Percentiles rank a stretch among this genome's conserved stretches.
Conservation (phyloP, 78 protist genomes). For the Planoprotostelium fungivorum region DNA sequence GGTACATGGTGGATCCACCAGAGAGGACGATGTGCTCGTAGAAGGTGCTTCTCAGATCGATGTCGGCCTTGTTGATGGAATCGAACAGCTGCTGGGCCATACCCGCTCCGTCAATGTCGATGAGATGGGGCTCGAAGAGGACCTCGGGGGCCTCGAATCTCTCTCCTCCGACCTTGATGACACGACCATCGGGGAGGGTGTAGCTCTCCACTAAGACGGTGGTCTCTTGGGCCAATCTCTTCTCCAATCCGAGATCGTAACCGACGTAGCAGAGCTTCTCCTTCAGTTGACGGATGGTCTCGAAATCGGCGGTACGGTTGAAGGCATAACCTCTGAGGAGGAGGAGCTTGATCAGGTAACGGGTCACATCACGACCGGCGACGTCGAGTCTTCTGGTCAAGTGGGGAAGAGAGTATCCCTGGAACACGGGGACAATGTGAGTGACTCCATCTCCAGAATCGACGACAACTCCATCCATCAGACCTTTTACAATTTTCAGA, state of each 20-base stretch:
- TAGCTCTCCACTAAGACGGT: slow-evolving; percentile 88
- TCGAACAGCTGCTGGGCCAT: slow-evolving; percentile 87
- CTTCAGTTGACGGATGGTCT: slow-evolving; percentile 95
- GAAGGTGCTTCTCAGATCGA: slow-evolving; percentile 87
- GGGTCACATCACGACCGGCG: slow-evolving; percentile 93
- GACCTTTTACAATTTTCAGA: slow-evolving; percentile 22
- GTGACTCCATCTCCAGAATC: slow-evolving; percentile 99
- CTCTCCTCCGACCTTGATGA: slow-evolving; percentile 88
- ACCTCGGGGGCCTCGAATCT: slow-evolving; percentile 98
- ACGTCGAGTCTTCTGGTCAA: slow-evolving; percentile 89
- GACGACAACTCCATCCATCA: slow-evolving; percentile 94
- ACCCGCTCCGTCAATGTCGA: slow-evolving; percentile 92
- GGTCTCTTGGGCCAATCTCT: slow-evolving; percentile 91
- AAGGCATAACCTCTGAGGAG: slow-evolving; percentile 92
- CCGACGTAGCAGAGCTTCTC: slow-evolving; percentile 97
- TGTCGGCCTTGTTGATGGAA: slow-evolving; percentile 88
- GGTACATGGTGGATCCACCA: slow-evolving; percentile 94
- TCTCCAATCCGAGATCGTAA: slow-evolving; percentile 87
- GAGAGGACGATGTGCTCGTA: slow-evolving; percentile 95
- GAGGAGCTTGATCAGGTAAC: slow-evolving; percentile 91
- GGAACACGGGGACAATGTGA: slow-evolving; percentile 98
- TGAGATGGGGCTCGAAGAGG: slow-evolving; percentile 93
- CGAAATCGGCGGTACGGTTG: slow-evolving; percentile 98
- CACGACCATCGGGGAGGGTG: slow-evolving; percentile 95
- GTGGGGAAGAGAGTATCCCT: slow-evolving; percentile 91